Base-by-base conservation (phyloP, 441 rosid genomes). In the Monsonia emarginata region DNA sequence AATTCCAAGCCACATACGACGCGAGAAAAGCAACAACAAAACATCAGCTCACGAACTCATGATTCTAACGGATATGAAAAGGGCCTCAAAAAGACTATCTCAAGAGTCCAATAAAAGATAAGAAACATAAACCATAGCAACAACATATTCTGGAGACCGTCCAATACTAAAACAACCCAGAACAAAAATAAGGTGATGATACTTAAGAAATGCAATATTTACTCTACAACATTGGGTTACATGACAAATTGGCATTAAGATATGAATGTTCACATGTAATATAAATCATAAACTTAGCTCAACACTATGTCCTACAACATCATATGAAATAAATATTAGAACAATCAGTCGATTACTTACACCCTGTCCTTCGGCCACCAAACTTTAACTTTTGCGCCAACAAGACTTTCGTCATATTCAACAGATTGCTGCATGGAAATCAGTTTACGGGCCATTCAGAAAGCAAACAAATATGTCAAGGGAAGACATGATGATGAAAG, bases 351-450 rank as follows among this genome's bases (percentile, higher is more conserved):
- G 19, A 57, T 46, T 58, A 72, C 95, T 82, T 75, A 95, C 99
- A 21, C 31, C 10, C 50, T 67, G 84, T 95, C 99, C 24, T 67
- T 27, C n/a, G 99, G 98, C 99, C 99, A 95, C 92, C 94, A 95
- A 58, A 95, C 91, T 80, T 80, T 80, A 69, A 95, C 74, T 80
- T 76, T 92, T 18, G 78, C 63, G 58, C 98, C 97, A 77, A 92
- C 85, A 65, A 92, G 69, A 67, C 66, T 78, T 61, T 80, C 84
- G 31, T 75, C 90, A 71, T 62, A 63, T 46, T 64, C 66, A 67
- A 73, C 83, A 77, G 97, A 74, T 57, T 70, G 84, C 97, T 91
- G 85, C 38, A 76, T 27, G 69, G 36, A 38, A 80, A 79, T 59
- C 64, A 68, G 25, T 65, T 58, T 60, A 66, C 63, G 69, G 69